Percentiles rank a stretch among this genome's conserved stretches.
Conservation (phyloP, 164 flowering plant genomes). For the Vitis amurensis region DNA sequence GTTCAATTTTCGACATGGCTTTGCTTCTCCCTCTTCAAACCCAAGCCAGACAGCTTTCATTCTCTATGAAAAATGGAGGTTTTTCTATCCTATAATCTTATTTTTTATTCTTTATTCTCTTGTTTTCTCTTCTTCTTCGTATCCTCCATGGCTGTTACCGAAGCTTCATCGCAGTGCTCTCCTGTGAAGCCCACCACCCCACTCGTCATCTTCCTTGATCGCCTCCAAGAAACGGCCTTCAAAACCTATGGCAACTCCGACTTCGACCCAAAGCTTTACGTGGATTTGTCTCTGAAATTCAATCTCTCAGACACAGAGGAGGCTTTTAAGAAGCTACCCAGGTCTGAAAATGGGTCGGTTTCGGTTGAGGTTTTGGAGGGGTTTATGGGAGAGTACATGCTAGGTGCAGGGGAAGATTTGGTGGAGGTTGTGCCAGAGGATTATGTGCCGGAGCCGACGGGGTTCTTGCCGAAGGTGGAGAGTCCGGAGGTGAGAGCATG, state of each 20-base stretch:
- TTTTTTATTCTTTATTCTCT: neutral
- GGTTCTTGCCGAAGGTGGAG: conserved; percentile 69
- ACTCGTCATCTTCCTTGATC: conserved; percentile 55
- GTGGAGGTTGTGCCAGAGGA: conserved; percentile 54
- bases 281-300: conserved; percentile 64
- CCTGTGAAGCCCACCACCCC: conserved; percentile 49
- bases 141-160: neutral
- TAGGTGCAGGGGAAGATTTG: conserved; percentile 70
- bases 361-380: conserved; percentile 29
- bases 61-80: too few species aligned
- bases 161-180: conserved; percentile 11
- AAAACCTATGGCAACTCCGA: conserved; percentile 34
- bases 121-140: neutral
- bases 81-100: neutral
- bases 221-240: conserved; percentile 64
- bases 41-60: too few species aligned
- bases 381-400: conserved; percentile 48
- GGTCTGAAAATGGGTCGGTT: conserved; percentile 40
- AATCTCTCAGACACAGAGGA: conserved; percentile 34
- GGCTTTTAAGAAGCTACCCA: conserved; percentile 50
- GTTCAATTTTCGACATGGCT: too few species aligned
- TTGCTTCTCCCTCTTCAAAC: too few species aligned
- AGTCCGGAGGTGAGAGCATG: conserved; percentile 55
- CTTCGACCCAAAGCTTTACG: conserved; percentile 81
- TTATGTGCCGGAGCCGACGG: conserved; percentile 56